Percentiles rank a stretch among this genome's conserved stretches.
Conservation (phyloP, 2,329 filamentous ascomycete species). For the Elsinoe ampelina region DNA sequence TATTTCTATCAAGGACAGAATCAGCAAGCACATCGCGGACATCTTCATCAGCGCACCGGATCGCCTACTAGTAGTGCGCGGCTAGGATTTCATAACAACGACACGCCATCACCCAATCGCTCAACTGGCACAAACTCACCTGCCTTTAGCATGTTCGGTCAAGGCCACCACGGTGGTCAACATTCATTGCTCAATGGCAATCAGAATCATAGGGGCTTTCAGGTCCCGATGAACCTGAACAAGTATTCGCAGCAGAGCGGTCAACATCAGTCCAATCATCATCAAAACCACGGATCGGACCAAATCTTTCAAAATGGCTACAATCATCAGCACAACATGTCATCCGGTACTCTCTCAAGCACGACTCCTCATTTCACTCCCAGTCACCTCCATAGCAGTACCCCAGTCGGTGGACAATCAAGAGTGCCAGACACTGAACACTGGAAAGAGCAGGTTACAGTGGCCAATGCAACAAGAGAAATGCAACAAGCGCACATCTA, state of each 20-base stretch:
- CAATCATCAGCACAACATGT: conserved; percentile 54
- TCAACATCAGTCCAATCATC: conserved; percentile 23
- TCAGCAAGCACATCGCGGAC: conserved; percentile 37
- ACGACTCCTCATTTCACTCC: conserved; percentile 54
- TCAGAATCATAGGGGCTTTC: conserved; percentile 47
- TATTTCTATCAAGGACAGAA: conserved; percentile 49
- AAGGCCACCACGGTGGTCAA: conserved; percentile 56
- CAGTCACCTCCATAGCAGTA: conserved; percentile 51
- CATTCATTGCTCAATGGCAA: conserved; percentile 68
- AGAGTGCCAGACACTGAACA: conserved; percentile 55
- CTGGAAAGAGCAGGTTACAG: conserved; percentile 79
- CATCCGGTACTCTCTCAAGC: conserved; percentile 53
- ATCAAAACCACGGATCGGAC: conserved; percentile 36
- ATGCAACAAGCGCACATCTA: conserved; percentile 65
- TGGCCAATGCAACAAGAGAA: conserved; percentile 65
- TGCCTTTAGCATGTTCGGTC: conserved; percentile 59
- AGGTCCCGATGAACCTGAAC: conserved; percentile 51
- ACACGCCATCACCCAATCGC: conserved; percentile 50
- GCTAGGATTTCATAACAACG: conserved; percentile 35
- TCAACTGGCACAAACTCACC: conserved; percentile 46
- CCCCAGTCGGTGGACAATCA: conserved; percentile 45
- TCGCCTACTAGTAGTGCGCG: conserved; percentile 34
- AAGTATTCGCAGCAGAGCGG: conserved; percentile 57
- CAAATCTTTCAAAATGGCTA: conserved; percentile 46
- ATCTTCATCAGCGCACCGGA: conserved; percentile 38